These are phyloP conservation scores for Cladophialophora carrionii DNA, from an alignment of 2,329 filamentous ascomycete genomes.

Conservation along the genomic window DNA sequence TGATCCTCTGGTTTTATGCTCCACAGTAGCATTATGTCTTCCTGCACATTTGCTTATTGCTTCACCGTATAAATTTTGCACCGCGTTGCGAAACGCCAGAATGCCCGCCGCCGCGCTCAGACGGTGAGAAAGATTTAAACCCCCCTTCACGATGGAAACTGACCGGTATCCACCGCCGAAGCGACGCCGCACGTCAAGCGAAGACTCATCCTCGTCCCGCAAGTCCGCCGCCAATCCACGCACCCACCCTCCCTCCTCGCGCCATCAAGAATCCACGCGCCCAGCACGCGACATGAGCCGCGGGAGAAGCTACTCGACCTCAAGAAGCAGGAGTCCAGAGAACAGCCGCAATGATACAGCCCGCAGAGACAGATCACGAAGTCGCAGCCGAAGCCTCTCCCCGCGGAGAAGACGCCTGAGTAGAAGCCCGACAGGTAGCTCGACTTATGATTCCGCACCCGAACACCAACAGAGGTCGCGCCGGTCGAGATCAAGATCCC, in stretches of 20 bases:
- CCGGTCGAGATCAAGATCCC: conserved; percentile 41
- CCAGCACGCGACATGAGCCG: conserved; percentile 22
- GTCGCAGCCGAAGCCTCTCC: conserved; percentile 21
- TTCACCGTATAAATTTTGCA: not conserved
- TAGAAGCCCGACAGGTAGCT: conserved; percentile 24
- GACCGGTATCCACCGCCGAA: conserved; percentile 27
- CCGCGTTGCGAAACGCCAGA: not conserved
- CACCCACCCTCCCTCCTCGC: conserved; percentile 15
- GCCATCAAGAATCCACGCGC: conserved; percentile 18
- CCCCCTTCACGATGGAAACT: conserved; percentile 21
- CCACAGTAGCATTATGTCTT: not conserved
- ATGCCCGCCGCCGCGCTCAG: not conserved
- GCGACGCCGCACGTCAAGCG: conserved; percentile 33
- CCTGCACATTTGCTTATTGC: not conserved
- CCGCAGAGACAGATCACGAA: not conserved
- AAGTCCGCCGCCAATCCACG: conserved; percentile 16
- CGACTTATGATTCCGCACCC: conserved; percentile 29
- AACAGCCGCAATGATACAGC: conserved; percentile 16
- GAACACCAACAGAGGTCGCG: conserved; percentile 23
- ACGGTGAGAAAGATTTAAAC: not conserved
- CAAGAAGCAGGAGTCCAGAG: conserved; percentile 21
- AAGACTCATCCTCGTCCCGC: conserved; percentile 29
- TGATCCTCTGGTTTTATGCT: not conserved
- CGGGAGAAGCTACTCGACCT: conserved; percentile 29
- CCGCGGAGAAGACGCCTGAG: conserved; percentile 18